Evolutionary conservation across 1,284 basidiomycete species (phyloP), one percentile per base, ranked within the genome.

Genomic region (Sporisorium iseilematis-ciliati): DNA sequence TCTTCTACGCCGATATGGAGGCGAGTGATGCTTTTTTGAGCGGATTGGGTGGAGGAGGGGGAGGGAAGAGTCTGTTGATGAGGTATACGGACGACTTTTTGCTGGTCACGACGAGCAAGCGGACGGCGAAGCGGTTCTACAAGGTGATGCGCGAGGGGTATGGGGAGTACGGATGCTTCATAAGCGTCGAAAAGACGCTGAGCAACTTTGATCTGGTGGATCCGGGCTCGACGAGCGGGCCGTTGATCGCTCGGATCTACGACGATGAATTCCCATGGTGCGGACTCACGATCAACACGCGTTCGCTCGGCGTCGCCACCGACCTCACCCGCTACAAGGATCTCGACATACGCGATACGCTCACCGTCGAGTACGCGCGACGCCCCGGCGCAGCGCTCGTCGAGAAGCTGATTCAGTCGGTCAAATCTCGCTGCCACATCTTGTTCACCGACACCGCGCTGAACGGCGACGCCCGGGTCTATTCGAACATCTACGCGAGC

Each of bases 81-180:
- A 89, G 97, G 55, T 89, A 95, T 70, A 91, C 96, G 25, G 97
- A 99, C 81, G 97, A 99, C 84, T 99, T 97, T 81, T 87, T 99
- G 25, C 92, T 93, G 77, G 88, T 99, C 58, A 94, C 94, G 4
- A 92, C 93, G 1, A 89, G 89, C 66, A 87, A 87, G 1, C 57
- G 75, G 2, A 89, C 89, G 68, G 97, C 96, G 0, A 87, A 84
- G 38, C 87, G 86, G 0, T 98, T 98, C 85, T 86, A 97, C 46
- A 85, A 88, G 7, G 89, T 89, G 72, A 97, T 99, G 93, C 87
- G 89, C n/a, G 79, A 88, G 81, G 95, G 93, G 89, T 68, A 59
- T 82, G 70, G 55, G 49, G 92, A 94, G 79, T 98, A 97, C 80
- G 96, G 97, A 0, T 97, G 95, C 76, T 92, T 90, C 81, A 92